Evolutionary conservation across 225 moss, liverwort and hornwort species (phyloP).

Genomic region (Physcomitrium patens): DNA sequence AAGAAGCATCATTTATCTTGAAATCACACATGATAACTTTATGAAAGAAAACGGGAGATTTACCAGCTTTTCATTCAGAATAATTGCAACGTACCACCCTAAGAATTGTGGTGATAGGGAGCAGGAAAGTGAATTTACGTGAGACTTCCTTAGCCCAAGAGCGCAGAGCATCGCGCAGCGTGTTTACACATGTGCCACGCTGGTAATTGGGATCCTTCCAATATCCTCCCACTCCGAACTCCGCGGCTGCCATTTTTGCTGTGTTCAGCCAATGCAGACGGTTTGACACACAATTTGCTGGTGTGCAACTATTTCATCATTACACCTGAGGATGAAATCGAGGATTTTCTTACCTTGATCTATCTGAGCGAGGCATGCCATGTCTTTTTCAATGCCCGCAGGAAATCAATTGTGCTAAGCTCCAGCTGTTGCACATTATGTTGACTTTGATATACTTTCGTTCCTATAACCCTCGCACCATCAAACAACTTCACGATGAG

Average conservation of each 20-base stretch:
- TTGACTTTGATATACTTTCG: too few relatives aligned
- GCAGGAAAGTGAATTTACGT: slow-evolving; percentile 30
- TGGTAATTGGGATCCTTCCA: slow-evolving; percentile 80
- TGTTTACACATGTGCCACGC: slow-evolving; percentile 67
- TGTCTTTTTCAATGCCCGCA: neutral
- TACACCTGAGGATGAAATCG: neutral
- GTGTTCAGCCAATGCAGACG: too few relatives aligned
- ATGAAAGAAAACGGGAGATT: neutral
- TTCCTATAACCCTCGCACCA: too few relatives aligned
- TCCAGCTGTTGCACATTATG: too few relatives aligned
- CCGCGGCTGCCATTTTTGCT: slow-evolving; percentile 29
- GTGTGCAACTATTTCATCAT: neutral
- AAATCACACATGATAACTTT: neutral
- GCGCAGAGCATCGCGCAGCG: slow-evolving; percentile 70
- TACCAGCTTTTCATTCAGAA: neutral
- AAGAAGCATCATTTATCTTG: neutral
- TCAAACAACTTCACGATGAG: too few relatives aligned
- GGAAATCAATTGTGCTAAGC: too few relatives aligned
- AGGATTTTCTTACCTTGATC: slow-evolving; percentile 30
- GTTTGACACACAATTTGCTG: too few relatives aligned
- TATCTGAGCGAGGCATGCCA: slow-evolving; percentile 39
- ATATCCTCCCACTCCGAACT: slow-evolving; percentile 46
- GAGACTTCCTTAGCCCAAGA: slow-evolving; percentile 83
- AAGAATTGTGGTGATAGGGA: neutral
- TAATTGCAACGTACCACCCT: too few relatives aligned